Conservation (phyloP, 495 filamentous ascomycete genomes). For the Rhypophila decipiens region DNA sequence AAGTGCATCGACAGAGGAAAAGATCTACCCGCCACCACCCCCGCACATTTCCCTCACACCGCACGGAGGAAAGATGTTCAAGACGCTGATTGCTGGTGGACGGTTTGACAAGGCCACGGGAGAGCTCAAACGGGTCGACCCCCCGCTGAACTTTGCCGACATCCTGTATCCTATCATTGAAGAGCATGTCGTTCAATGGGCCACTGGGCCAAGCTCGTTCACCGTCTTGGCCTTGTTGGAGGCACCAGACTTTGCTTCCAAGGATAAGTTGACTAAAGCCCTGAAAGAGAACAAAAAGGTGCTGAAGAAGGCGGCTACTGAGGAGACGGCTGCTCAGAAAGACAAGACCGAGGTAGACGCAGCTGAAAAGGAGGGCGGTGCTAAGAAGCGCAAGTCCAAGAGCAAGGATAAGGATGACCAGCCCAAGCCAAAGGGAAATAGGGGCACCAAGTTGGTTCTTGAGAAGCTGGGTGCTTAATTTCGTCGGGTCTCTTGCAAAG, state of each 20-base stretch:
- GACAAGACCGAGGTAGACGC: conserved; percentile 37
- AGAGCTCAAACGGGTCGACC: conserved; percentile 61
- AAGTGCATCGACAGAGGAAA: conserved; percentile 29
- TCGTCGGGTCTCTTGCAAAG: no score
- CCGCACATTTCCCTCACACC: conserved; percentile 53
- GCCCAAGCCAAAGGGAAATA: conserved; percentile 16
- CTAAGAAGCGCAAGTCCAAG: conserved; percentile 4
- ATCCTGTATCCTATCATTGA: conserved; percentile 71
- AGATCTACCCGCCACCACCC: conserved; percentile 29
- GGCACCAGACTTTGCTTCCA: conserved; percentile 65
- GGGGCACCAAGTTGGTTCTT: conserved; percentile 37
- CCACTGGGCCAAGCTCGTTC: conserved; percentile 73
- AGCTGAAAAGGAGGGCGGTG: conserved; percentile 16
- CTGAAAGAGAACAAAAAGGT: conserved; percentile 54
- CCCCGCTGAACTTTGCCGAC: conserved; percentile 71
- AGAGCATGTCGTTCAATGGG: conserved; percentile 75
- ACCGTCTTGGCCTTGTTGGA: conserved; percentile 76
- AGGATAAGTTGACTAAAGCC: conserved; percentile 55
- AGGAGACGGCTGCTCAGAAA: conserved; percentile 35
- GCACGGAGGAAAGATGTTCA: conserved; percentile 77
- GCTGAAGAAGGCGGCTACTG: conserved; percentile 42
- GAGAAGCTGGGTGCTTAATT: conserved; percentile 29
- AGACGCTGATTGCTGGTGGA: conserved; percentile 80
- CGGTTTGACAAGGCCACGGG: conserved; percentile 67
- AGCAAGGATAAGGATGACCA: conserved; percentile 35